Evolutionary conservation across 129 eudicot genomes (phyloP).

Genomic region (Smallanthus sonchifolius): DNA sequence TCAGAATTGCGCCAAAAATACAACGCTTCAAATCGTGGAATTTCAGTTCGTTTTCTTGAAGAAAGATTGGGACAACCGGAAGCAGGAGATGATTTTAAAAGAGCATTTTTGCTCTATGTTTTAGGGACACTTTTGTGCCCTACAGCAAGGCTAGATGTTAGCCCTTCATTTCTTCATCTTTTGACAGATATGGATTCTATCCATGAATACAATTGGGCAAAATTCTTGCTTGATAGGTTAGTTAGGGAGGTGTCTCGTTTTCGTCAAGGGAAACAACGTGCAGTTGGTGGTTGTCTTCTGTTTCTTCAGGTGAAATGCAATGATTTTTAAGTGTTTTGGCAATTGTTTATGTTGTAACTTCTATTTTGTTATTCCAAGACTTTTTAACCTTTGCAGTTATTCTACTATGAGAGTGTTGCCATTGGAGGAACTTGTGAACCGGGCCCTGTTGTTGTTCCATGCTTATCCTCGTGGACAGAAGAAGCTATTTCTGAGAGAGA

Average conservation of each 20-base stretch:
- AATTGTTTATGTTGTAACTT: neutral
- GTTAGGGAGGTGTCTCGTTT: constrained; percentile 85
- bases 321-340: neutral
- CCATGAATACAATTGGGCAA: constrained; percentile 82
- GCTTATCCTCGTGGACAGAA: constrained; percentile 78
- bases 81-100: constrained; percentile 80
- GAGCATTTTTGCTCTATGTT: constrained; percentile 69
- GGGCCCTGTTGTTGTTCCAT: constrained; percentile 59
- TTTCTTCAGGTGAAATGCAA: constrained; percentile 64
- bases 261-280: constrained; percentile 87
- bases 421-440: constrained; percentile 61
- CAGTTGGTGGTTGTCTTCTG: constrained; percentile 84
- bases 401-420: constrained; percentile 78
- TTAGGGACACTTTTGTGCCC: constrained; percentile 82
- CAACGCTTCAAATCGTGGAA: constrained; percentile 78
- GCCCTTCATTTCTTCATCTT: constrained; percentile 80
- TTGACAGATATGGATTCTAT: constrained; percentile 65
- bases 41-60: constrained; percentile 67
- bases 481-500: constrained; percentile 83
- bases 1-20: constrained; percentile 61
- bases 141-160: constrained; percentile 82
- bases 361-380: neutral
- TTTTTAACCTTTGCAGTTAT: constrained; percentile 37
- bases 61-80: constrained; percentile 62
- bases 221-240: constrained; percentile 72